Evolutionary conservation across 2,329 filamentous ascomycete species (phyloP), one percentile per base, ranked within the genome.

Genomic region (Chalara sp.): DNA sequence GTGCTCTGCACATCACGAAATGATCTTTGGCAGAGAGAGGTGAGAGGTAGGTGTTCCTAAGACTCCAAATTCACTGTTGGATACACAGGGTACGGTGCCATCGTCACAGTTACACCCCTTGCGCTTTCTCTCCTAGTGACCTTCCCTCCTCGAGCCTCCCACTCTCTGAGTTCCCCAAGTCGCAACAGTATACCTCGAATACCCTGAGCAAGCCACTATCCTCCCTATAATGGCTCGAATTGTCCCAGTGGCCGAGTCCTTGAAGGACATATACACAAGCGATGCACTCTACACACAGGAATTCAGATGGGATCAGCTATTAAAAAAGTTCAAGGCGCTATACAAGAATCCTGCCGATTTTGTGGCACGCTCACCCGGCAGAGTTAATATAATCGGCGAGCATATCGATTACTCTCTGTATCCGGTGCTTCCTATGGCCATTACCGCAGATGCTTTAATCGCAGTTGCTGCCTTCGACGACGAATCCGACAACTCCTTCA

Each of bases 381-480:
- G 93, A 59, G 93, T 99, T 59, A 97, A 97, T 73, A 93, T 99
- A 65, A 96, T 99, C 66, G 93, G 93, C 68, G 93, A 99, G 77
- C 93, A 99, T 73, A 96, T 99, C 64, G 93, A 99, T 74, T 99
- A 99, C 73, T 96, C 89, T 11, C 81, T 99, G 21, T 99, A 97
- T 75, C 85, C 93, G 61, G 91, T 96, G 53, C 78, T 99, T 29
- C 93, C 93, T 48, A 96, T 96, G 83, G 93, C 92, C 56, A 90
- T 97, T 59, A 89, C 87, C 5, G 87, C 89, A 56, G 93, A 99
- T 69, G 86, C 90, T 51, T 79, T 99, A 53, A 80, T 99, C 63
- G 93, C 92, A 48, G 87, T 96, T 37, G 78, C 68, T 31, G 67
- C 75, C 31, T 68, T 78, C 45, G 65, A 68, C 30, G 63, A 71